phyloP scores from a whole-genome alignment of 1,284 basidiomycete species.

The Phaffia rhodozyma region DNA sequence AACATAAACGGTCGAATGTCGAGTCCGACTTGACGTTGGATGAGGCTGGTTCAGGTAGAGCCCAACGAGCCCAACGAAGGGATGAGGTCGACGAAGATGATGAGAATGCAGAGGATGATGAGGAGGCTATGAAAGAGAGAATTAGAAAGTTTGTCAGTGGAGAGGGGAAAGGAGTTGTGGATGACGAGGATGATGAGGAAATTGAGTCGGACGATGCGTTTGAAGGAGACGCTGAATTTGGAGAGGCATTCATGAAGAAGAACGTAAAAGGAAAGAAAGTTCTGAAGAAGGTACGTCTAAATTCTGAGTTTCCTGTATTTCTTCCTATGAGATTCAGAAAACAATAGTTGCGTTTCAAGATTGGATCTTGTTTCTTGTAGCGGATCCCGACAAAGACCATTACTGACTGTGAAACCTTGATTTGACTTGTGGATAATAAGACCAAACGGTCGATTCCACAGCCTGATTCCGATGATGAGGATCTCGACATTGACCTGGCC shows the following conservation, averaged over 20 bases:
- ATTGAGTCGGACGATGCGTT: conserved; percentile 20
- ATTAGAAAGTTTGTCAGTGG: conserved; percentile 35
- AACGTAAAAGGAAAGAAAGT: neutral
- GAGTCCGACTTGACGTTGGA: conserved; percentile 3
- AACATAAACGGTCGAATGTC: conserved; percentile 10
- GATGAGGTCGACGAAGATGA: conserved; percentile 22
- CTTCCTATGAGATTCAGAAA: too few species aligned
- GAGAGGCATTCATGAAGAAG: conserved; percentile 12
- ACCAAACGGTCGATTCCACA: neutral
- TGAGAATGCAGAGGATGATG: conserved; percentile 27
- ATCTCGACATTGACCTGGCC: neutral
- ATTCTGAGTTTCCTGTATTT: too few species aligned
- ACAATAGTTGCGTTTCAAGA: too few species aligned
- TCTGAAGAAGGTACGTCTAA: neutral
- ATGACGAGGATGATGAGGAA: conserved; percentile 24
- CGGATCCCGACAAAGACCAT: too few species aligned
- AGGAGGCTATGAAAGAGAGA: conserved; percentile 30
- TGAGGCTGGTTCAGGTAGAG: conserved; percentile 11
- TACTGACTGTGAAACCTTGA: too few species aligned
- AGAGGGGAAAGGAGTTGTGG: conserved; percentile 24
- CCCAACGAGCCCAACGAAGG: neutral
- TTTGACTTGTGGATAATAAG: neutral
- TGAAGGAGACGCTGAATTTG: conserved; percentile 14
- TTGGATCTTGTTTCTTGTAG: too few species aligned
- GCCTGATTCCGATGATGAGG: neutral